Evolutionary conservation across 2,329 filamentous ascomycete species (phyloP).

Genomic region (Annulohypoxylon truncatum): DNA sequence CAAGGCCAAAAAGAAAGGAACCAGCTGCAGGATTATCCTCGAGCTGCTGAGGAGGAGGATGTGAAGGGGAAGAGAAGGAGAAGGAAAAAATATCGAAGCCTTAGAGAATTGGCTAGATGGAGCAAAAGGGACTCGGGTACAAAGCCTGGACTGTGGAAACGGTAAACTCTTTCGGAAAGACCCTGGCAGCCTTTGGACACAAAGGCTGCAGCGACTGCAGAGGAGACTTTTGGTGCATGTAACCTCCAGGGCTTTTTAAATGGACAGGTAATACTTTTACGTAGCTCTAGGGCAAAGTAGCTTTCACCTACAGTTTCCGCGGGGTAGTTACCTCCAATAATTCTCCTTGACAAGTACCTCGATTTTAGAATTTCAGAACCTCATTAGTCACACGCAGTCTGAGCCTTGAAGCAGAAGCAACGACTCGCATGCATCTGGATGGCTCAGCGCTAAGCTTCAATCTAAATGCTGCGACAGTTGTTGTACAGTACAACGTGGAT

Average conservation of each 20-base stretch:
- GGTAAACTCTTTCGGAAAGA: conserved; percentile 40
- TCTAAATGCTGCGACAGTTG: conserved; percentile 35
- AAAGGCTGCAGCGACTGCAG: conserved; percentile 32
- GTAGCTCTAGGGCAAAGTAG: not conserved
- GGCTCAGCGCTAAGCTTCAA: conserved; percentile 38
- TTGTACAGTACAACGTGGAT: conserved; percentile 13
- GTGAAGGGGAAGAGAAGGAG: conserved; percentile 24
- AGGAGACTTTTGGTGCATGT: conserved; percentile 12
- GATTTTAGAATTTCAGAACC: conserved; percentile 19
- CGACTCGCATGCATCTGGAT: conserved; percentile 25
- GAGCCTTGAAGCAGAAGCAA: conserved; percentile 26
- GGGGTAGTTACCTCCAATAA: not conserved
- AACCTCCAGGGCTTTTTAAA: conserved; percentile 18
- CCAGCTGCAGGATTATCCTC: conserved; percentile 40
- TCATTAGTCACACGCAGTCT: conserved; percentile 23
- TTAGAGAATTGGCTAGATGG: conserved; percentile 30
- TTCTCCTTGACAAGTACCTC: not conserved
- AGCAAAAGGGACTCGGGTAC: conserved; percentile 32
- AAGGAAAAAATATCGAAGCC: conserved; percentile 34
- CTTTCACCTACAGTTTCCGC: not conserved
- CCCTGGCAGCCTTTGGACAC: conserved; percentile 28
- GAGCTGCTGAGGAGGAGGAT: conserved; percentile 42
- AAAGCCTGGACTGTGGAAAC: conserved; percentile 35
- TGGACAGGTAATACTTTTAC: conserved; percentile 12
- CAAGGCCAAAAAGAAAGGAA: conserved; percentile 44